Conservation (phyloP, 1,284 basidiomycete genomes). For the Cystobasidium sp. region DNA sequence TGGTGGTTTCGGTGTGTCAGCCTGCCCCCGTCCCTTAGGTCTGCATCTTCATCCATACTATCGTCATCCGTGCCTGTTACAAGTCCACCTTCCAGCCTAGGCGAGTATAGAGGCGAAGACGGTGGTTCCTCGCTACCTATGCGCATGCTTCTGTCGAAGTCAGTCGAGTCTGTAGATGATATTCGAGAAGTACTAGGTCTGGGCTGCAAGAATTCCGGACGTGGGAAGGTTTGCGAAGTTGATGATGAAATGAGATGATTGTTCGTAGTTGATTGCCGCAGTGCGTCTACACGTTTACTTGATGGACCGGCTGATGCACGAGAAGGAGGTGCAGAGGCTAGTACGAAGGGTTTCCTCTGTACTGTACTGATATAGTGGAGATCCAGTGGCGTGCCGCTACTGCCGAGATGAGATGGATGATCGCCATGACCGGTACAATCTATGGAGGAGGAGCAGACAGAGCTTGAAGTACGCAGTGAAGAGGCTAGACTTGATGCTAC, state of each 20-base stretch:
- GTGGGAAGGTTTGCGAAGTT: background rate
- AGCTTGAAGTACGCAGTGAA: slow-evolving; percentile 8
- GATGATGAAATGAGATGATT: background rate
- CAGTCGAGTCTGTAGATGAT: background rate
- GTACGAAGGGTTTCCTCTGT: background rate
- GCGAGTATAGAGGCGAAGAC: background rate
- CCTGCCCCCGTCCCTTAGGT: no score
- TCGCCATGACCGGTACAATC: background rate
- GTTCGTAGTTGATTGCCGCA: background rate
- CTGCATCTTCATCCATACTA: slow-evolving; percentile 3
- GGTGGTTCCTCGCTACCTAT: background rate
- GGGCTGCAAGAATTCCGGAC: background rate
- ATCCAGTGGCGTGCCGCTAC: background rate
- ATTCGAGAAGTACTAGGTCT: slow-evolving; percentile 4
- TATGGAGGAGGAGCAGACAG: background rate
- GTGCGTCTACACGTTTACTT: background rate
- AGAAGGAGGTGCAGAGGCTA: background rate
- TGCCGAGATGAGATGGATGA: background rate
- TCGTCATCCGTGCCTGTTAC: background rate
- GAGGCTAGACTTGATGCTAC: slow-evolving; percentile 29
- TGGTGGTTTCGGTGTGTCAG: background rate
- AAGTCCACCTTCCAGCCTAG: background rate
- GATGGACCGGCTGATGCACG: background rate
- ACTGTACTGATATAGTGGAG: background rate
- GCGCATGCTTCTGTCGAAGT: background rate